Evolutionary conservation across 2,329 filamentous ascomycete species (phyloP).

Genomic region (Claviceps fusiformis): DNA sequence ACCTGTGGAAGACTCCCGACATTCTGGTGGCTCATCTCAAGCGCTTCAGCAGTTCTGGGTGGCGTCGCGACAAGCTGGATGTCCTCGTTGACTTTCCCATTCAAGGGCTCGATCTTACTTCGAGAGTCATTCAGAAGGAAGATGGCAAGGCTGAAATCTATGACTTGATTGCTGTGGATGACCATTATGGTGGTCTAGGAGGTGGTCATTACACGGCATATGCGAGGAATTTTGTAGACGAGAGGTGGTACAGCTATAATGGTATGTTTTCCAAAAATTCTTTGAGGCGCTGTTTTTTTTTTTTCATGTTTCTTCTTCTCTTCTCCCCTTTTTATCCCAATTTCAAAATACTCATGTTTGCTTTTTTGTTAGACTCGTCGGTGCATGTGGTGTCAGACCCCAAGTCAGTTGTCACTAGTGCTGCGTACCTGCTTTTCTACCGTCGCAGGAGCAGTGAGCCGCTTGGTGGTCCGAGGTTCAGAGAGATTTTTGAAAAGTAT

Average conservation of each 20-base stretch:
- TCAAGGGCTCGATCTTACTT: conserved; percentile 69
- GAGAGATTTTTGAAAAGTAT: conserved; percentile 54
- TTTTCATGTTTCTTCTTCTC: background rate
- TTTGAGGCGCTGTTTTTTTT: background rate
- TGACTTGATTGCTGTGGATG: conserved; percentile 89
- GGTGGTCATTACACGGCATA: conserved; percentile 95
- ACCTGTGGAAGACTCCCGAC: conserved; percentile 93
- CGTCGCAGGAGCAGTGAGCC: conserved; percentile 65
- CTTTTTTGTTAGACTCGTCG: conserved; percentile 49
- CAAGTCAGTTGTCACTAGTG: conserved; percentile 51
- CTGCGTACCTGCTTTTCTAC: conserved; percentile 92
- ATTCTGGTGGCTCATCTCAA: conserved; percentile 93
- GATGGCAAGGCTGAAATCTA: conserved; percentile 74
- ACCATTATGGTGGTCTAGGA: conserved; percentile 85
- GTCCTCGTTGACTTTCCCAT: conserved; percentile 84
- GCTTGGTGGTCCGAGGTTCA: conserved; percentile 66
- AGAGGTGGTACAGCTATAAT: conserved; percentile 92
- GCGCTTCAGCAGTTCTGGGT: conserved; percentile 76
- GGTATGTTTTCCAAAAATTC: conserved; percentile 40
- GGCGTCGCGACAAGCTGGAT: conserved; percentile 81
- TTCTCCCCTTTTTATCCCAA: background rate
- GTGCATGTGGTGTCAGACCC: conserved; percentile 50
- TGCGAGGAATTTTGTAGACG: conserved; percentile 82
- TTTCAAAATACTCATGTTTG: background rate
- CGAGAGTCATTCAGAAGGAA: conserved; percentile 66